Percentiles rank a stretch among this genome's conserved stretches.
These are phyloP conservation scores for Trichoderma arundinaceum DNA, from an alignment of 2,329 filamentous ascomycete species.

Conservation along the genomic window DNA sequence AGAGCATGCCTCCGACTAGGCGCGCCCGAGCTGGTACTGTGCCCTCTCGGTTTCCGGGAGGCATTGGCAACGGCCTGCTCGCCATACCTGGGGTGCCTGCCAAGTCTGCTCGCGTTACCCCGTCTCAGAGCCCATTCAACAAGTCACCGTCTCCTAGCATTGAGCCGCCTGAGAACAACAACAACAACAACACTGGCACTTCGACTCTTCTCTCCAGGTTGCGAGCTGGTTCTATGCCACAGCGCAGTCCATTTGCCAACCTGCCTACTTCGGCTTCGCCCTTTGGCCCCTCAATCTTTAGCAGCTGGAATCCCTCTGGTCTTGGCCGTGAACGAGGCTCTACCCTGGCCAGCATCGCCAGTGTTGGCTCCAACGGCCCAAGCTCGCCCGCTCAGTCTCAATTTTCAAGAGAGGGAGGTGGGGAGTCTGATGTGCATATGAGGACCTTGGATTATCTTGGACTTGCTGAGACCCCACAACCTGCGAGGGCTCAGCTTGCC, in stretches of 20 bases:
- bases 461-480: constrained; percentile 89
- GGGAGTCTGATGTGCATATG: constrained; percentile 84
- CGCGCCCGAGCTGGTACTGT: constrained; percentile 91
- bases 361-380: constrained; percentile 87
- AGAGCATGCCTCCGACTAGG: constrained; percentile 70
- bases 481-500: constrained; percentile 73
- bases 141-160: constrained; percentile 68
- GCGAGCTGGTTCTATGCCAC: constrained; percentile 91
- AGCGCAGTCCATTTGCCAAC: constrained; percentile 72
- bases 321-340: constrained; percentile 80
- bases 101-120: constrained; percentile 83
- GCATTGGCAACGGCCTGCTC: constrained; percentile 64
- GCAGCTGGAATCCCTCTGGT: constrained; percentile 74
- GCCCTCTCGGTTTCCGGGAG: constrained; percentile 87
- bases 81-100: constrained; percentile 65
- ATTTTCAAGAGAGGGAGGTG: constrained; percentile 82
- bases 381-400: constrained; percentile 86
- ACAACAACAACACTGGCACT: constrained; percentile 53
- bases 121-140: constrained; percentile 81
- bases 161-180: constrained; percentile 50
- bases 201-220: constrained; percentile 82
- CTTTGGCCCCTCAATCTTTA: constrained; percentile 90
- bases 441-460: constrained; percentile 95
- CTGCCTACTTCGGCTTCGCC: constrained; percentile 65
- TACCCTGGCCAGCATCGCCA: constrained; percentile 81